Conservation (phyloP, 176 grass and related monocot genomes). For the Carex scoparia region DNA sequence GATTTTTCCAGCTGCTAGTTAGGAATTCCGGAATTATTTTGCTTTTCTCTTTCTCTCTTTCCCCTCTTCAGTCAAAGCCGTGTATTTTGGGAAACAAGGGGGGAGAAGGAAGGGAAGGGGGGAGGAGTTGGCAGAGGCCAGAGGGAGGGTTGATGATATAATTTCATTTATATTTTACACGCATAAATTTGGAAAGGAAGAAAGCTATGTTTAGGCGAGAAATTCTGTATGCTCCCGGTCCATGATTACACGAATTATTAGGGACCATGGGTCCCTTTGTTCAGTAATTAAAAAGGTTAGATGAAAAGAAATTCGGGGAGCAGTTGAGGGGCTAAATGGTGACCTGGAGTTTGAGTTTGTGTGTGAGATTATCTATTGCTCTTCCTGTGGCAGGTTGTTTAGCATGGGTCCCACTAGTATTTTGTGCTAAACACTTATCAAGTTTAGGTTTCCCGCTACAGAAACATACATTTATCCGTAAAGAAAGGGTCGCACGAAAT, state of each 20-base stretch:
- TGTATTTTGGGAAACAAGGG: slow-evolving; percentile 15
- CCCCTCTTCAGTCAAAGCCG: neutral
- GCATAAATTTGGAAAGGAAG: slow-evolving; percentile 5
- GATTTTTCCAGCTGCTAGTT: slow-evolving; percentile 15
- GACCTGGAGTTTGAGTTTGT: neutral
- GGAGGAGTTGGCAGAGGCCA: neutral
- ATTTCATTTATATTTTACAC: neutral
- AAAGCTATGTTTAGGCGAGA: neutral
- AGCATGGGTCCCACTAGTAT: neutral
- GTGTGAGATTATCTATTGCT: neutral
- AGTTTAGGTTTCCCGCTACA: neutral
- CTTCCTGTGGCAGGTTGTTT: neutral
- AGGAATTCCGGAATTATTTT: neutral
- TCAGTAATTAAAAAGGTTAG: neutral
- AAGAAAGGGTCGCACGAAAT: neutral
- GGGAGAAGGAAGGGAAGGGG: neutral
- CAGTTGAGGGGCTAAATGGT: neutral
- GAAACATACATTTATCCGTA: neutral
- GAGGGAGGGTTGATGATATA: neutral
- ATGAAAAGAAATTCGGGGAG: neutral
- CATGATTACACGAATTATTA: neutral
- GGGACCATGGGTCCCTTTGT: neutral
- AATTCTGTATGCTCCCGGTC: neutral
- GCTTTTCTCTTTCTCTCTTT: neutral
- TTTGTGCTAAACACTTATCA: too few species aligned